Evolutionary conservation across 2,329 filamentous ascomycete genomes (phyloP), one percentile per base, ranked within the genome.

Genomic region (Meredithiella fracta): DNA sequence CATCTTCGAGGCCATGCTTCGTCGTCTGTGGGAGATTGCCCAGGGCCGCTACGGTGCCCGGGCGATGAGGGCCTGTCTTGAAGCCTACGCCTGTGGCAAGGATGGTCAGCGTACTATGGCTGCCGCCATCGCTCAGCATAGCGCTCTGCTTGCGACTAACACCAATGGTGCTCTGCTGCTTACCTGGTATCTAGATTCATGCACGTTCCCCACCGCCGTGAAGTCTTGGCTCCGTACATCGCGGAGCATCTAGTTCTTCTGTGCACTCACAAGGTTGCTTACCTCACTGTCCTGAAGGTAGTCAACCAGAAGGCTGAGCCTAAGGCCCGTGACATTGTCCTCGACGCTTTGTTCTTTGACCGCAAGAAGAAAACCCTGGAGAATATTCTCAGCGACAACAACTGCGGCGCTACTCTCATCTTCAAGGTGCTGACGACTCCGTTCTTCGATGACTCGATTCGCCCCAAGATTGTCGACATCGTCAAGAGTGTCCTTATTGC

Each of bases 391-490:
- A 85, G 81, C 60, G 92, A 98, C 65, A 88, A 94, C 64, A 81
- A 85, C 50, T 97, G 90, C 62, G 92, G 92, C 55, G 88, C 91
- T 2, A 97, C 91, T 0, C 72, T 98, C 62, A 97, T 98, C 64
- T 98, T 97, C 79, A 98, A 98, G 75, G 90, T 97, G 34, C 75
- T 98, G 56, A 97, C 92, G 0, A 97, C 90, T 6, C 92, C 92
- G 0, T 97, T 96, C 77, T 90, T 97, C 61, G 92, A 98, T 62
- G 92, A 98, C 67, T 82, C 75, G 54, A 90, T 96, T 66, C 85
- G 92, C 51, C 74, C 77, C 49, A 86, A 96, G 63, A 89, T 96
- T 22, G 80, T 95, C 3, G 88, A 95, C 64, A 96, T 89, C 58
- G 87, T 98, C 53, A 88, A 91, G 65, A 87, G 82, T 63, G 89